Percentiles rank a stretch among this genome's conserved stretches.
Evolutionary conservation across 805 yeast species (phyloP).

Genomic region (Torulaspora gathmanii): DNA sequence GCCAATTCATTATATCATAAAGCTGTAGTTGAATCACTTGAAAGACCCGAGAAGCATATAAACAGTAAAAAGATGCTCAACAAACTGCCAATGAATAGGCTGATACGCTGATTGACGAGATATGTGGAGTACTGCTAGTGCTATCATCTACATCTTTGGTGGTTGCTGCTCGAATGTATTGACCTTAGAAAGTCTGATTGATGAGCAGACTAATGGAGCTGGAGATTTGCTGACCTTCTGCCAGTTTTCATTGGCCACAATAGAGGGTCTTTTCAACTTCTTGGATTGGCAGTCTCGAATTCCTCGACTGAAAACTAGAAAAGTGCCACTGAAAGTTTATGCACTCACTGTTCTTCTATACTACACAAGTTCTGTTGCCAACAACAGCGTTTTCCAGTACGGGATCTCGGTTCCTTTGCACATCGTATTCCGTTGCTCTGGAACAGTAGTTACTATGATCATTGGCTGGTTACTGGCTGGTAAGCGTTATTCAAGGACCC

Average conservation of each 20-base stretch:
- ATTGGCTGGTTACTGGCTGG: conserved; percentile 47
- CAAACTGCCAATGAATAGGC: neutral
- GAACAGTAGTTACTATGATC: conserved; percentile 56
- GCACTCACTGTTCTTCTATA: conserved; percentile 46
- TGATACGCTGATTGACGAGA: neutral
- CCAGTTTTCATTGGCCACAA: conserved; percentile 52
- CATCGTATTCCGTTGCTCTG: conserved; percentile 60
- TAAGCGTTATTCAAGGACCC: conserved; percentile 43
- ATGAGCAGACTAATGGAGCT: conserved; percentile 29
- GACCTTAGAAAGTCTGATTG: conserved; percentile 52
- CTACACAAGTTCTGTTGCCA: conserved; percentile 48
- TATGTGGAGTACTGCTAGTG: conserved; percentile 15
- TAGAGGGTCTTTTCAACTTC: conserved; percentile 40
- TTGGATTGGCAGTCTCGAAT: conserved; percentile 32
- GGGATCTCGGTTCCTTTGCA: conserved; percentile 63
- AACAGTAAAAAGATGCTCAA: neutral
- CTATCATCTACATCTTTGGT: conserved; percentile 47
- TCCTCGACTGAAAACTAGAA: conserved; percentile 33
- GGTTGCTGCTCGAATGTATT: conserved; percentile 73
- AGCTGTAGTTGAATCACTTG: neutral
- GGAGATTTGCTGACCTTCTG: conserved; percentile 54
- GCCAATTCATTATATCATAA: neutral
- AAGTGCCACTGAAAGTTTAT: conserved; percentile 44
- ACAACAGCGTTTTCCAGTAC: conserved; percentile 54
- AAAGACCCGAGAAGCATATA: neutral